Evolutionary conservation across 208 protist species (phyloP), one percentile per base, ranked within the genome.

Genomic region (Leishmania mexicana): DNA sequence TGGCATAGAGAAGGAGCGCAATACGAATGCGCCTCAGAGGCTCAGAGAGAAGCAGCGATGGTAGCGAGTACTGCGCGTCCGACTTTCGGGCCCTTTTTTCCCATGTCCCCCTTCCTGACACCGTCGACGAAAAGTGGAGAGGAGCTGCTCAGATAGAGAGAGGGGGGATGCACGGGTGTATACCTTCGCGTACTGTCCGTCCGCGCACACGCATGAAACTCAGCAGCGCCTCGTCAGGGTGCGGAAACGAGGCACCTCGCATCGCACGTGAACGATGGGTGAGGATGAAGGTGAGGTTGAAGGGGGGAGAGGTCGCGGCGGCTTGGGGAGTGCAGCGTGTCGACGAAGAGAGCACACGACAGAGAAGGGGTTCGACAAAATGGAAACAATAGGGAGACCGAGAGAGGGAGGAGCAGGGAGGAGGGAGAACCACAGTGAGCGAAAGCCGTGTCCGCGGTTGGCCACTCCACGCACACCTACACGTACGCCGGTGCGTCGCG

Each of bases 281-380:
- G 24, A 45, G 57, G 13, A 4, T 62, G 57, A 31, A 3, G 17
- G 13, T 31, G 57, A 8, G 6, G 45, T 13, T 49, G 45, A 49
- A 0, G 45, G 3, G 57, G 57, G 24, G 24, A 5, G 24, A 31
- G 5, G n/a, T 42, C 31, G 15, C 31, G 15, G 11, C 64, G 64
- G 3, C 64, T 68, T 10, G 64, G 64, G 15, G 64, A 40, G 13
- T 19, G 35, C 15, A 68, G 31, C 10, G 38, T 42, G 21, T 73
- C 21, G 1, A 49, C 17, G 15, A 45, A 51, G 40, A 73, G 10
- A 47, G 10, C 17, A 75, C 31, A 24, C 19, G 7, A 8, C 17
- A 73, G 68, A 73, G 40, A 65, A 78, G 57, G 38, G n/a, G 57
- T 38, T 28, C 54, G 75, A 42, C 28, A 77, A 24, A 31, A 21